Conservation (phyloP, 345 rosid species). For the Ceriops tagal region DNA sequence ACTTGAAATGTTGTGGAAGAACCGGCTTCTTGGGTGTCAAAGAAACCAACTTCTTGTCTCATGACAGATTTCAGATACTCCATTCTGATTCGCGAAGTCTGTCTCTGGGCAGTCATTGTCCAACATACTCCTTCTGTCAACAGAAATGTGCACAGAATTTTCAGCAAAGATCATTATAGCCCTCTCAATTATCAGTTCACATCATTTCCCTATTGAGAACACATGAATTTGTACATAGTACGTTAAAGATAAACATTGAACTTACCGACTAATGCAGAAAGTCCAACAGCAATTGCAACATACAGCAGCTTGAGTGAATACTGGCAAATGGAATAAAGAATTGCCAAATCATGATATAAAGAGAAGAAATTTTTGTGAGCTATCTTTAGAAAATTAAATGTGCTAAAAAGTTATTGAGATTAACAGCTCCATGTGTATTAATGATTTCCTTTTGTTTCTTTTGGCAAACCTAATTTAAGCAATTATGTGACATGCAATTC, state of each 20-base stretch:
- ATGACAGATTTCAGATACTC: constrained; percentile 64
- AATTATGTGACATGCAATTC: no score
- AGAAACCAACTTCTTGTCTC: constrained; percentile 61
- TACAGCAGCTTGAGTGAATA: constrained; percentile 52
- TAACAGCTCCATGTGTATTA: no score
- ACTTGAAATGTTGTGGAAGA: constrained; percentile 60
- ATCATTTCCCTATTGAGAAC: no score
- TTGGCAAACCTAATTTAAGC: no score
- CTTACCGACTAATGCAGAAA: constrained; percentile 62
- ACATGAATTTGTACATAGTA: no score
- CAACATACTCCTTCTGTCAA: constrained; percentile 66
- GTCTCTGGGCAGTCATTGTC: constrained; percentile 71
- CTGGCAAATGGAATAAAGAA: constrained; percentile 31
- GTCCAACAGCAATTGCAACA: constrained; percentile 57
- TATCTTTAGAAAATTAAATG: no score
- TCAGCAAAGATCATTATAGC: neutral
- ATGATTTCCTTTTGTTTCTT: no score
- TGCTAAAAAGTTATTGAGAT: no score
- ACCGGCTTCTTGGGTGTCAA: constrained; percentile 58
- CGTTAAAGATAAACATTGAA: neutral
- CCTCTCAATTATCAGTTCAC: neutral
- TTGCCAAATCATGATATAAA: neutral
- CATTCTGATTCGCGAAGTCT: constrained; percentile 54
- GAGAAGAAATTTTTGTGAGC: no score
- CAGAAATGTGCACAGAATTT: neutral